A percentile compares a stretch with the other conserved stretches of the same genome.
Conservation (phyloP, 2,329 filamentous ascomycete genomes). For the Boeremia exigua region DNA sequence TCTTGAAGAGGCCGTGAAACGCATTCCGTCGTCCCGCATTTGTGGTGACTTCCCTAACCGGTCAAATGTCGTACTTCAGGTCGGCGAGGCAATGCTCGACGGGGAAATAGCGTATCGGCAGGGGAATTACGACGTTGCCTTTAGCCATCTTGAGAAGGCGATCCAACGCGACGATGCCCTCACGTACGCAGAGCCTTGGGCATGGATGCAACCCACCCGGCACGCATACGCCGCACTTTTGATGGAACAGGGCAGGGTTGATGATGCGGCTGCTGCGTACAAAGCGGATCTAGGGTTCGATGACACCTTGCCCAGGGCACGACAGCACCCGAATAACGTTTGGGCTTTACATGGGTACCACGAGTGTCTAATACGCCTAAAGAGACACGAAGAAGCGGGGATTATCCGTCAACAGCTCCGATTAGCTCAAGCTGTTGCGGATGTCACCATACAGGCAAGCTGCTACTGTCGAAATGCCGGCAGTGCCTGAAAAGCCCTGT, state of each 20-base stretch:
- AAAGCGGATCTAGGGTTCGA: constrained; percentile 51
- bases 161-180: constrained; percentile 67
- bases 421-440: constrained; percentile 61
- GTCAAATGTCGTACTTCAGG: constrained; percentile 66
- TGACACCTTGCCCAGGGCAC: constrained; percentile 65
- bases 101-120: constrained; percentile 76
- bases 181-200: constrained; percentile 77
- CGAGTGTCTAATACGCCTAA: constrained; percentile 68
- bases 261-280: constrained; percentile 48
- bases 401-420: constrained; percentile 59
- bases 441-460: constrained; percentile 64
- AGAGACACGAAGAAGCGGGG: constrained; percentile 55
- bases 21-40: constrained; percentile 65
- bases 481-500: background rate
- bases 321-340: constrained; percentile 74
- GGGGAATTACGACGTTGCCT: constrained; percentile 64
- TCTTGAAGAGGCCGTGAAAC: constrained; percentile 59
- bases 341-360: constrained; percentile 77
- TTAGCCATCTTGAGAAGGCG: constrained; percentile 63
- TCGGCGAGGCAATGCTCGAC: constrained; percentile 69
- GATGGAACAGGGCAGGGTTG: constrained; percentile 65
- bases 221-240: constrained; percentile 74
- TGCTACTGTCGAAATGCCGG: constrained; percentile 59
- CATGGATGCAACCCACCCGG: constrained; percentile 77
- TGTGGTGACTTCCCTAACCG: constrained; percentile 70